Evolutionary conservation across 225 moss, liverwort and hornwort genomes (phyloP).

Genomic region (Thuidium tamariscinum): DNA sequence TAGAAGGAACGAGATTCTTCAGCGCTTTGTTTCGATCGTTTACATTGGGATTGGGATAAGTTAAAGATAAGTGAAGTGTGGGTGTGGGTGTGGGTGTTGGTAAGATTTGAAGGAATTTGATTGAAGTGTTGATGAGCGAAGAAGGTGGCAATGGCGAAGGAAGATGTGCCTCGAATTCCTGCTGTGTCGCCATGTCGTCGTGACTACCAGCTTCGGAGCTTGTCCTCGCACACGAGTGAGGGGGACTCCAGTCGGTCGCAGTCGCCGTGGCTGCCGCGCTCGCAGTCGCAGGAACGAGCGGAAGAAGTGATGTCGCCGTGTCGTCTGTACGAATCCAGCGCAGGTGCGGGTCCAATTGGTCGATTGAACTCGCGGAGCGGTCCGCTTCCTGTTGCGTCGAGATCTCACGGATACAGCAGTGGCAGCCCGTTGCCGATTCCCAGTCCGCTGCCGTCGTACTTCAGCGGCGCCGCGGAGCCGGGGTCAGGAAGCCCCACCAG

Average conservation of each 20-base stretch:
- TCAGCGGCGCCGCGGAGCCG: not conserved
- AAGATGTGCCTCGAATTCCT: not conserved
- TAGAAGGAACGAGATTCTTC: not conserved
- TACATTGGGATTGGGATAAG: not conserved
- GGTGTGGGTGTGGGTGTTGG: not conserved
- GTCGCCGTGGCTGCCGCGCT: conserved; percentile 29
- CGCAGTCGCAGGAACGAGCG: not conserved
- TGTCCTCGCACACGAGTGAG: not conserved
- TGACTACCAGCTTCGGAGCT: conserved; percentile 40
- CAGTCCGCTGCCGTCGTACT: conserved; percentile 5
- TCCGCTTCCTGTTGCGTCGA: not conserved
- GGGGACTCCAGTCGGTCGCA: not conserved
- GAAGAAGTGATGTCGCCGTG: not conserved
- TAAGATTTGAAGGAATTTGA: not conserved
- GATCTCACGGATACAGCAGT: not conserved
- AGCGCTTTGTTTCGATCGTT: not conserved
- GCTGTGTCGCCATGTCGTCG: conserved; percentile 23
- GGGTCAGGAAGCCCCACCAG: not conserved
- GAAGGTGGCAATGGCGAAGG: conserved; percentile 1
- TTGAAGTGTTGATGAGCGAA: not conserved
- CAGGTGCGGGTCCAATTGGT: not conserved
- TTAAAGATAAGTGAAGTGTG: not conserved
- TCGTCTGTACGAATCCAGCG: not conserved
- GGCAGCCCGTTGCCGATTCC: not conserved
- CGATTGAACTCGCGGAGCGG: not conserved